Base-by-base conservation (phyloP, 2,329 filamentous ascomycete genomes). In the Chalaropsis thielavioides region DNA sequence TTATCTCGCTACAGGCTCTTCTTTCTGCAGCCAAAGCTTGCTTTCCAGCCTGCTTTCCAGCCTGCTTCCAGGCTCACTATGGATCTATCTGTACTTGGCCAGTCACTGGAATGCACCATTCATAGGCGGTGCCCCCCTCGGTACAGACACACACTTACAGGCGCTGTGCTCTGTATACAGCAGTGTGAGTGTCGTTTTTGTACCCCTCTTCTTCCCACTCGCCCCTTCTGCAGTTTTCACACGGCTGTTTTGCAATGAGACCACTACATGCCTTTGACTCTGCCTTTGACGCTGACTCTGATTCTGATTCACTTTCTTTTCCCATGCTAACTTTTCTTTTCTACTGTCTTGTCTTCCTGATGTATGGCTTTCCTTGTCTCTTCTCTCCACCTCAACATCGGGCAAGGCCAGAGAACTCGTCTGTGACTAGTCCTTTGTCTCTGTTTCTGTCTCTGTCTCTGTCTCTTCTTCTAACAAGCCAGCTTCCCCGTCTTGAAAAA, bases 391-490 rank as follows among this genome's bases (percentile, higher is more conserved):
- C 31, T n/a, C n/a, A n/a, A 31, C 31, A 31, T 6, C 31, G 6
- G 3, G 31, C 31, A 31, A 31, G 31, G 6, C 31, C 31, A 31
- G 2, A 31, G 31, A 31, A 31, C 31, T 31, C 31, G 31, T 31
- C 31, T 31, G 6, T 31, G 31, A 31, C 41, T n/a, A 15, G 10
- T 13, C 41, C 17, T 43, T 43, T 43, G 41, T 43, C 41, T 43
- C 31, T 41, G 40, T 15, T 41, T 31, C 31, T 43, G 41, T 56
- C 51, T 56, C n/a, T 35, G n/a, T n/a, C 31, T 31, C 31, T 43
- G 41, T 56, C 51, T 56, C n/a, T 35, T 31, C 51, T 31, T 56
- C 51, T 56, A 56, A 56, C 51, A 56, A 56, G 51, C 51, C 22
- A 56, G 51, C 22, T 56, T 56, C 22, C 51, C 13, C 27, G 22